Conservation (phyloP, 2,329 filamentous ascomycete genomes). For the Aspergillus neoniger region DNA sequence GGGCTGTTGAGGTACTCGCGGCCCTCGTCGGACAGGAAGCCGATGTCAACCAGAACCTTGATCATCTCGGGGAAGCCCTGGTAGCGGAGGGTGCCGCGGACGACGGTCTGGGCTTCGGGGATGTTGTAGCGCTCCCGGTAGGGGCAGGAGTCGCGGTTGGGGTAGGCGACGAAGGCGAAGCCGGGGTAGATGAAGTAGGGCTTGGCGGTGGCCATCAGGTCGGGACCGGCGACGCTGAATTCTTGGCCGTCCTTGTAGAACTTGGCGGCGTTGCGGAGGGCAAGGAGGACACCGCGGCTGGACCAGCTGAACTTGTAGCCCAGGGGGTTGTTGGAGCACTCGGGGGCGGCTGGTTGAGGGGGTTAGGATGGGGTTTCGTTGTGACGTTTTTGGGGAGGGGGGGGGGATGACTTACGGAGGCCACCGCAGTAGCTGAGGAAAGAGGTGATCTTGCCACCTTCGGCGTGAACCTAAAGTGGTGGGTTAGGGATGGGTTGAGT, state of each 20-base stretch:
- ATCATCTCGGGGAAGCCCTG: conserved; percentile 70
- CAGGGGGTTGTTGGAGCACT: conserved; percentile 82
- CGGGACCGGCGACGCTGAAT: conserved; percentile 63
- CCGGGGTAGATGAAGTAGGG: conserved; percentile 89
- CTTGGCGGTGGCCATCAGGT: conserved; percentile 85
- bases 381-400: no score
- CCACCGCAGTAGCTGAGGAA: conserved; percentile 88
- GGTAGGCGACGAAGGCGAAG: conserved; percentile 87
- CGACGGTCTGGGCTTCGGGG: conserved; percentile 83
- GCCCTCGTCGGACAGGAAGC: conserved; percentile 76
- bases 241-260: conserved; percentile 79
- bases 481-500: not conserved
- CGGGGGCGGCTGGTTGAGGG: conserved; percentile 53
- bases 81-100: conserved; percentile 52
- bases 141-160: conserved; percentile 84
- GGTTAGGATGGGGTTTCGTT: not conserved
- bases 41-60: conserved; percentile 81
- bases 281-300: conserved; percentile 81
- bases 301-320: conserved; percentile 91
- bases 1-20: conserved; percentile 66
- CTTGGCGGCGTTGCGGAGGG: conserved; percentile 80
- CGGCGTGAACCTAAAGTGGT: conserved; percentile 70
- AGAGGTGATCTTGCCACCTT: conserved; percentile 78
- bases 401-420: conserved; percentile 45
- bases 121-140: conserved; percentile 91